Conservation (phyloP, 495 filamentous ascomycete species). For the Hypoxylon rickii region DNA sequence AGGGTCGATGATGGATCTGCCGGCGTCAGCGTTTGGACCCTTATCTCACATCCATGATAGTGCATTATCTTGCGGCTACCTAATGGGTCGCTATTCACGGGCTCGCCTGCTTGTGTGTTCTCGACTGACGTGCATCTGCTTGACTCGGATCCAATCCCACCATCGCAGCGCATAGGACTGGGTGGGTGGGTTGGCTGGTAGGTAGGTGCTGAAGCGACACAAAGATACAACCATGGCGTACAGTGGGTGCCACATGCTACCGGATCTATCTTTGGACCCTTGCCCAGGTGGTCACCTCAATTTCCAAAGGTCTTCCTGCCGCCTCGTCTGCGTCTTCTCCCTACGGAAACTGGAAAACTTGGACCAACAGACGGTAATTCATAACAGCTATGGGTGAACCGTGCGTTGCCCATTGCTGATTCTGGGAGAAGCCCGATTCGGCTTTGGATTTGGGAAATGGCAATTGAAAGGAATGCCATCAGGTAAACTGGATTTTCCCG, state of each 20-base stretch:
- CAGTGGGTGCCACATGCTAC: no score
- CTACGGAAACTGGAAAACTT: neutral
- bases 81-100: slow-evolving; percentile 8
- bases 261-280: no score
- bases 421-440: neutral
- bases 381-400: slow-evolving; percentile 8
- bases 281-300: no score
- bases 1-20: slow-evolving; percentile 17
- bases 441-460: slow-evolving; percentile 14
- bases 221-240: no score
- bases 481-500: neutral
- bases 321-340: neutral
- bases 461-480: slow-evolving; percentile 7
- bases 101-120: slow-evolving; percentile 12
- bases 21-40: slow-evolving; percentile 25
- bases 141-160: slow-evolving; percentile 26
- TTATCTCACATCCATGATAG: no score
- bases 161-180: slow-evolving; percentile 12
- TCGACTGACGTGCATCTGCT: slow-evolving; percentile 30
- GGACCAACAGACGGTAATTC: slow-evolving; percentile 6
- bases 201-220: no score
- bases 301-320: no score
- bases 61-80: slow-evolving; percentile 29
- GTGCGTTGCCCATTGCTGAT: slow-evolving; percentile 5
- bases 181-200: no score